Base-by-base conservation (phyloP, 2,329 filamentous ascomycete genomes). In the Paracorniculantispora psalliotae region DNA sequence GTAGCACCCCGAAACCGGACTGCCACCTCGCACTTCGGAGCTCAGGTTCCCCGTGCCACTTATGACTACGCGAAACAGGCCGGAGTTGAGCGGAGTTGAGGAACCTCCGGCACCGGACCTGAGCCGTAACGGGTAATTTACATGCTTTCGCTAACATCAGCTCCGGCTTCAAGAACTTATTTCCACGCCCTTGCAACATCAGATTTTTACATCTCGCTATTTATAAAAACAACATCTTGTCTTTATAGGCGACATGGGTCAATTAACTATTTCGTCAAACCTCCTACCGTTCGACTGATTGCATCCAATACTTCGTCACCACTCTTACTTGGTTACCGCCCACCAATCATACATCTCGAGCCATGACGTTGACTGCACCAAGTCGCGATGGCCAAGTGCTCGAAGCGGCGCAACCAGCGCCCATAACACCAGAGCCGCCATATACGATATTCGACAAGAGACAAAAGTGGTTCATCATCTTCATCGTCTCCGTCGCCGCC, bases 381-480 rank as follows among this genome's bases (percentile, higher is more conserved):
- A 12, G 25, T 10, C 30, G 12, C 19, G 23, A 30, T 25, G 53
- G 30, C 46, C 35, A 7, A 9, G 17, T 17, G 51, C 57, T 54
- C 28, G 47, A 51, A 50, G 50, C 48, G 51, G 30, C 56, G 47
- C 37, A 28, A 21, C 26, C 23, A 6, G 19, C 52, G 37, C 9
- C 33, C 13, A 28, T 23, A n/a, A 52, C 25, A 7, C 48, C 61
- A 1, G 61, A 63, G 44, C 67, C 69, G 44, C 79, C 77, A 0
- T 78, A 77, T 62, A 82, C 72, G 63, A 79, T 83, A 25, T 82
- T 82, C 26, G 78, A 81, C 63, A 72, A 68, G 35, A 67, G 73
- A 5, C 80, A 83, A 65, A 80, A 79, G 61, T 69, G 71, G 2
- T 21, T 82, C 0, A 79, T 83, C 26, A 70, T 82, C 0, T 59